These are phyloP conservation scores for Aspergillus cejpii DNA, from an alignment of 2,329 filamentous ascomycete genomes.

Conservation along the genomic window DNA sequence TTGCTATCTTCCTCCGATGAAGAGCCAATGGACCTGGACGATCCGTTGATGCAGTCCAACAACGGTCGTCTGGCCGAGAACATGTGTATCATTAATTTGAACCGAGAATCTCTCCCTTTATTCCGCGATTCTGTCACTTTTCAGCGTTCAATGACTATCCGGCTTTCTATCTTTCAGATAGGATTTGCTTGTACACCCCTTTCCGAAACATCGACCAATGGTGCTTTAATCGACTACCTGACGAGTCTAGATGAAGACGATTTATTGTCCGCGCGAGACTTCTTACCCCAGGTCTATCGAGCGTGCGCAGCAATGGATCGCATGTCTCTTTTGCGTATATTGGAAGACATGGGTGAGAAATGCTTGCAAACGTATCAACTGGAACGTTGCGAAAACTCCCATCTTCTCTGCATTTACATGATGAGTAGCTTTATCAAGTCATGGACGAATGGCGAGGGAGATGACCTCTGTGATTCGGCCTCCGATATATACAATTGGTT, in stretches of 20 bases:
- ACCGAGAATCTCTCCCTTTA: constrained; percentile 29
- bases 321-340: constrained; percentile 38
- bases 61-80: constrained; percentile 20
- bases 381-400: constrained; percentile 66
- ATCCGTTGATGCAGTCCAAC: constrained; percentile 26
- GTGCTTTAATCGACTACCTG: constrained; percentile 32
- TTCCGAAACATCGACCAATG: neutral
- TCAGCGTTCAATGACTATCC: constrained; percentile 32
- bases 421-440: constrained; percentile 57
- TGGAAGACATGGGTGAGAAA: constrained; percentile 45
- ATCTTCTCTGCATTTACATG: constrained; percentile 61
- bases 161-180: constrained; percentile 28
- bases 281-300: constrained; percentile 28
- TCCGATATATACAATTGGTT: constrained; percentile 76
- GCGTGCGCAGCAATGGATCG: constrained; percentile 26
- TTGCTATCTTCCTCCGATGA: constrained; percentile 8
- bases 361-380: constrained; percentile 53
- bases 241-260: constrained; percentile 33
- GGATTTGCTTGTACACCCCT: constrained; percentile 6
- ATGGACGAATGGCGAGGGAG: constrained; percentile 55
- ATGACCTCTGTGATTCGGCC: constrained; percentile 58
- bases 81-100: constrained; percentile 23
- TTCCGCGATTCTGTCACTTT: constrained; percentile 32
- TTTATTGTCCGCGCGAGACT: constrained; percentile 31
- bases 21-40: constrained; percentile 43